phyloP scores from a whole-genome alignment of 148 eudicot genomes.

The Beta vulgaris region DNA sequence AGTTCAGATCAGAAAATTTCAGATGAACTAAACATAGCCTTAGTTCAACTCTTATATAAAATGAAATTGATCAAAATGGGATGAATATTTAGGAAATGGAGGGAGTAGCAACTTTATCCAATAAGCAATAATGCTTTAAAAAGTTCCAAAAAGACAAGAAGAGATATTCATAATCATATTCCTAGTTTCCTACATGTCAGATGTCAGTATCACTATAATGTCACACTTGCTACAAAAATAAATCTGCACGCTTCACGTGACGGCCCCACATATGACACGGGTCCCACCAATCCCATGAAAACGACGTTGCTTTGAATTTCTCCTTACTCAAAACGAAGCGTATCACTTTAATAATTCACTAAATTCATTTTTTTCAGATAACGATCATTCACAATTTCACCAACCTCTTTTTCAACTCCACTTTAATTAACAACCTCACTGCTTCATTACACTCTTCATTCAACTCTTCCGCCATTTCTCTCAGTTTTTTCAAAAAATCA shows the following conservation, averaged over 20 bases:
- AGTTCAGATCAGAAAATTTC: too few relatives aligned
- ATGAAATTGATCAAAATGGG: too few relatives aligned
- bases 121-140: too few relatives aligned
- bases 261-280: not conserved
- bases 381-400: not conserved
- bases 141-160: too few relatives aligned
- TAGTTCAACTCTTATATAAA: too few relatives aligned
- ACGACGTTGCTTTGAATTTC: not conserved
- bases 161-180: too few relatives aligned
- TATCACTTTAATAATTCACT: not conserved
- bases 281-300: not conserved
- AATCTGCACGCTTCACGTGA: not conserved
- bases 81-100: too few relatives aligned
- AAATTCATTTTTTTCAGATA: not conserved
- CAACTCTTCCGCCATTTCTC: not conserved
- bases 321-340: slow-evolving; percentile 5
- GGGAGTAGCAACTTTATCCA: too few relatives aligned
- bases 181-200: not conserved
- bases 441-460: not conserved
- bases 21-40: too few relatives aligned
- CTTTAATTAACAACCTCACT: not conserved
- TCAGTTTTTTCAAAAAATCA: not conserved
- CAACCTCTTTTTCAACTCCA: not conserved
- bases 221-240: not conserved
- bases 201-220: not conserved